Evolutionary conservation across 495 filamentous ascomycete genomes (phyloP), one percentile per base, ranked within the genome.

Genomic region (Alectoria sarmentosa): DNA sequence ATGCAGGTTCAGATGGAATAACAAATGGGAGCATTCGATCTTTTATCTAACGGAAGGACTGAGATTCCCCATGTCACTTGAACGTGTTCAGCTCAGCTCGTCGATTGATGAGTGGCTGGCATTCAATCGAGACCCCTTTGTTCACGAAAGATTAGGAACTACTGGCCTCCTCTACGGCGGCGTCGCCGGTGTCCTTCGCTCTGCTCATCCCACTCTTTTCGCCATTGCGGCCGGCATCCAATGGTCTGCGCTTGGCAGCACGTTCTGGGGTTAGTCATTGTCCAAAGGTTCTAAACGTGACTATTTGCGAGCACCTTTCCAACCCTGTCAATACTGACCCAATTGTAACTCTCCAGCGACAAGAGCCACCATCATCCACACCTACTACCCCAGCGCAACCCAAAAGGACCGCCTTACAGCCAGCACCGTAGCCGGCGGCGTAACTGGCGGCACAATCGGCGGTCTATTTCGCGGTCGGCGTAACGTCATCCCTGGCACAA

Each of bases 201-300:
- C 86, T 32, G 82, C 77, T 7, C 76, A 79, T 23, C 80, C 85
- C 15, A 74, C 82, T 13, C 74, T 96, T 8, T 94, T 92, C 76
- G 85, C 90, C 8, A 55, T 86, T 42, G 82, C 85, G 61, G 84
- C 86, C 37, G 88, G 89, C 42, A 77, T 89, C 48, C 91, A 96
- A 76, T 96, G 88, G 82, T 89, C 88, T 76, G 76, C 80, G 46
- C 82, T 95, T 54, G 90, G 91, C 37, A 83, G 80, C 54, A 86
- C 85, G 23, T 98, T 87, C 73, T 90, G 83, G 79, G 88, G 90
- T 95, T 75, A 69, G 76, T 76, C 32, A 42, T 39, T 13, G 14
- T 54, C 28, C 28, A 19, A 32, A 28, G 28, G 8, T 19, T 32
- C 26, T 19, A 14, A 28, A 1, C 49, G 14, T n/a, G 28, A 54